phyloP scores from a whole-genome alignment of 2,329 filamentous ascomycete genomes.

The Zasmidium angulare region DNA sequence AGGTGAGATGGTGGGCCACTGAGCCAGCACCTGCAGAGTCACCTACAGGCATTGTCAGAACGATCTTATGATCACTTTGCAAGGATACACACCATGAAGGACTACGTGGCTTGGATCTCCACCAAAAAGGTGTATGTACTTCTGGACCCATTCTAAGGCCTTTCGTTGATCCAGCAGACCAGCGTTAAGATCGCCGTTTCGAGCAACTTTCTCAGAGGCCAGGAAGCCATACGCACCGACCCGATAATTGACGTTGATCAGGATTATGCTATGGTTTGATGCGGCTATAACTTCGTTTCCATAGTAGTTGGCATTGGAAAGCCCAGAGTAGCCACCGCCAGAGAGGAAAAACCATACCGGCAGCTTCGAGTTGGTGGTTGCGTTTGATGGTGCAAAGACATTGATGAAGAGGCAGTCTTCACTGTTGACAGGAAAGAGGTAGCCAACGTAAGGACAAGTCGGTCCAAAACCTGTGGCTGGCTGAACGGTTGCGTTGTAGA shows the following conservation, averaged over 20 bases:
- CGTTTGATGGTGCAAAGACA: slow-evolving; percentile 32
- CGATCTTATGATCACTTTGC: not conserved
- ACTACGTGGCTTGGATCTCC: slow-evolving; percentile 40
- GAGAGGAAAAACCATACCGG: slow-evolving; percentile 46
- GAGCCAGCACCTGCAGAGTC: not conserved
- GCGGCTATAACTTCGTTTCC: slow-evolving; percentile 45
- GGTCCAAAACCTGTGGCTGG: slow-evolving; percentile 16
- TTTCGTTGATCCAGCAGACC: slow-evolving; percentile 49
- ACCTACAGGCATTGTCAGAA: not conserved
- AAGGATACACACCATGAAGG: not conserved
- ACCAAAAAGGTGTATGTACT: slow-evolving; percentile 48
- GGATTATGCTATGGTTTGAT: slow-evolving; percentile 50
- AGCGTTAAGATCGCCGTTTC: slow-evolving; percentile 40
- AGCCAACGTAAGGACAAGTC: slow-evolving; percentile 21
- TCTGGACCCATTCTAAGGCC: slow-evolving; percentile 53
- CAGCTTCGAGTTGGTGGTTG: slow-evolving; percentile 26
- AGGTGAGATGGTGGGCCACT: not conserved
- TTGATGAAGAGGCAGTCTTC: slow-evolving; percentile 41
- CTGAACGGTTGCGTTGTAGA: slow-evolving; percentile 20
- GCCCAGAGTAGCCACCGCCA: slow-evolving; percentile 36
- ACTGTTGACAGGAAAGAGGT: not conserved
- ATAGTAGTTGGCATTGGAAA: slow-evolving; percentile 38
- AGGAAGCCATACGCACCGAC: slow-evolving; percentile 48
- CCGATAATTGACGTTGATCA: slow-evolving; percentile 52
- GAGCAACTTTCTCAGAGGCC: slow-evolving; percentile 38